These are phyloP conservation scores for Carex pumila DNA, from an alignment of 176 grass and related monocot genomes.

Conservation along the genomic window DNA sequence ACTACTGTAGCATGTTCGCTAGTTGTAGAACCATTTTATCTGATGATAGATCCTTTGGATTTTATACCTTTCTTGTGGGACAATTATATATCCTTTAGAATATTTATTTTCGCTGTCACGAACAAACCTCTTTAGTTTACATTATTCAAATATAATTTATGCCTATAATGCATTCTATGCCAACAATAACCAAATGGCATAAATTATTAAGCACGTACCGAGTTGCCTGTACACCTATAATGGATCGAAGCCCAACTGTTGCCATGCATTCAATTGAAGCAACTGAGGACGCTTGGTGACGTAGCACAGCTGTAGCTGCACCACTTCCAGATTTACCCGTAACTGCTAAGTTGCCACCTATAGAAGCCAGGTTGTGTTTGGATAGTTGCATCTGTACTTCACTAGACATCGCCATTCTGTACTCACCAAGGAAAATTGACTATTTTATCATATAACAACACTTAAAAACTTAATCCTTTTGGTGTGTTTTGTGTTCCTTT, in stretches of 20 bases:
- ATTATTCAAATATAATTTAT: neutral
- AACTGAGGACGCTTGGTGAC: conserved; percentile 57
- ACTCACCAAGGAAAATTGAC: conserved; percentile 12
- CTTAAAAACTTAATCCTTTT: neutral
- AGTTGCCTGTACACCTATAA: conserved; percentile 54
- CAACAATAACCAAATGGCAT: neutral
- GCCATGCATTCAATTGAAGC: conserved; percentile 79
- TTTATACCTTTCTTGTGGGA: neutral
- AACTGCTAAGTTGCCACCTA: conserved; percentile 78
- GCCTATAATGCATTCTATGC: neutral
- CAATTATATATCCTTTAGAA: neutral
- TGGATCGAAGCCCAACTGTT: conserved; percentile 75
- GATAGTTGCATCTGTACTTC: conserved; percentile 77
- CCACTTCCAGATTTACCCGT: conserved; percentile 57
- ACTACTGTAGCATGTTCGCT: neutral
- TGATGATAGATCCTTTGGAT: neutral
- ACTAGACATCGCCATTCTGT: conserved; percentile 87
- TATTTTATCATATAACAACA: neutral
- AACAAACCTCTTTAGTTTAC: neutral
- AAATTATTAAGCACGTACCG: conserved; percentile 30
- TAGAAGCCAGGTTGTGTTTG: conserved; percentile 51
- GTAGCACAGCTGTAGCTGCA: conserved; percentile 57
- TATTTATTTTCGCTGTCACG: neutral
- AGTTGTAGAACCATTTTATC: neutral
- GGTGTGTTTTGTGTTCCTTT: neutral